Base-by-base conservation (phyloP, 2,329 filamentous ascomycete genomes). In the Pseudogymnoascus sp. region DNA sequence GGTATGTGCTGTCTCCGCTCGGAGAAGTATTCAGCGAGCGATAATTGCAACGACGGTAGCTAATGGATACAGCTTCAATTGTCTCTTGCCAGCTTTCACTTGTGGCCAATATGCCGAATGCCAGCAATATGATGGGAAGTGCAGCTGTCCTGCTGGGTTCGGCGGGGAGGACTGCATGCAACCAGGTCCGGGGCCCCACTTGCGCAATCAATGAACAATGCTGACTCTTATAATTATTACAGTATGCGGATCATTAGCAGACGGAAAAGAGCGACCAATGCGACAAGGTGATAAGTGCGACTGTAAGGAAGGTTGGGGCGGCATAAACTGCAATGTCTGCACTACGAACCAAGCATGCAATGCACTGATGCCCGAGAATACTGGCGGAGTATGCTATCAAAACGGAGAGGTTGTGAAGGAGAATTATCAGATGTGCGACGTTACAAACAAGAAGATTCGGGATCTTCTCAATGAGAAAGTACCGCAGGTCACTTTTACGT, bases 301-400 rank as follows among this genome's bases (percentile, higher is more conserved):
- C 42, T 99, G 94, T 75, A 89, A 92, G 72, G 90, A 96, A 38
- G 94, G 94, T 62, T 99, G 94, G 94, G 84, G 84, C 41, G 94
- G 94, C 66, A 93, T 99, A 77, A 99, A 99, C 79, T 99, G 94
- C 84, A 99, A 94, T 71, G 91, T 99, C 62, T 99, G 94, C 76
- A 86, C 88, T 64, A 85, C 86, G 3, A 82, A 97, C 73, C 80
- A 88, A 68, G 92, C 90, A 14, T 99, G 94, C 72, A 85, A 94
- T 73, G 87, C 90, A 35, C 79, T 99, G 75, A 96, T 96, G 87
- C 90, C 91, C 3, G 86, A 88, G 12, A 84, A 84, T 3, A 84
- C 91, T 65, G 91, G 88, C 52, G 94, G 92, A 33, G 87, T 96
- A 9, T 99, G 94, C 78, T 97, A 97, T 74, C 88, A 90, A 71